Evolutionary conservation across 148 eudicot species (phyloP).

Genomic region (Tetragonia tetragonoides): DNA sequence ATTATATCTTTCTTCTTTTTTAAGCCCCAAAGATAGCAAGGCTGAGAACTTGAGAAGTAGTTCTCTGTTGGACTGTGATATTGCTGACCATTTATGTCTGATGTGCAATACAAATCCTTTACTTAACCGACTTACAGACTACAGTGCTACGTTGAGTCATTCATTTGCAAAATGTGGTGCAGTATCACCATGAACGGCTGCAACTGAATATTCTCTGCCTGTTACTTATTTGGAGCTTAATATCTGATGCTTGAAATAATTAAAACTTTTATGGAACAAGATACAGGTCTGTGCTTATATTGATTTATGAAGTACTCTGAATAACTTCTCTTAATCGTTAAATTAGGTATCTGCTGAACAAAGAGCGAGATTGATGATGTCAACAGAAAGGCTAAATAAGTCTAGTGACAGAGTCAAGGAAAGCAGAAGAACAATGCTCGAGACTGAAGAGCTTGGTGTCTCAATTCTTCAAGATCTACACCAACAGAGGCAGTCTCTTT

Average conservation of each 20-base stretch:
- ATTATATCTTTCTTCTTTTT: not conserved
- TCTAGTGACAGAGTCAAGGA: constrained; percentile 57
- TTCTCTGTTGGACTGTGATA: no score
- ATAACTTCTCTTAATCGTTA: not conserved
- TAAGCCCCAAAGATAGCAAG: no score
- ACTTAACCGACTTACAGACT: not conserved
- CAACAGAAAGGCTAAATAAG: constrained; percentile 60
- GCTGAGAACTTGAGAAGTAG: no score
- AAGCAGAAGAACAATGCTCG: constrained; percentile 56
- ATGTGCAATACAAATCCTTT: not conserved
- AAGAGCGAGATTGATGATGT: constrained; percentile 49
- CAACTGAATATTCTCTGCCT: not conserved
- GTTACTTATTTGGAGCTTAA: not conserved
- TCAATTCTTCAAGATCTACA: constrained; percentile 57
- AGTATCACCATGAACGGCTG: not conserved
- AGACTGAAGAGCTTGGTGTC: constrained; percentile 62
- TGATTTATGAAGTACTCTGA: not conserved
- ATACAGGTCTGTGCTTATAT: not conserved
- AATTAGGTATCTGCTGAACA: constrained; percentile 62
- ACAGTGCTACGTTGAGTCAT: not conserved
- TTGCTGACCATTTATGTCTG: not conserved
- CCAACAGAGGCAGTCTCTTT: constrained; percentile 53
- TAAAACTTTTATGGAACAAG: not conserved
- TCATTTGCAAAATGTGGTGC: not conserved
- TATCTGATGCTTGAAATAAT: not conserved